phyloP scores from a whole-genome alignment of 257 asterid genomes.

The Leptodermis oblonga region DNA sequence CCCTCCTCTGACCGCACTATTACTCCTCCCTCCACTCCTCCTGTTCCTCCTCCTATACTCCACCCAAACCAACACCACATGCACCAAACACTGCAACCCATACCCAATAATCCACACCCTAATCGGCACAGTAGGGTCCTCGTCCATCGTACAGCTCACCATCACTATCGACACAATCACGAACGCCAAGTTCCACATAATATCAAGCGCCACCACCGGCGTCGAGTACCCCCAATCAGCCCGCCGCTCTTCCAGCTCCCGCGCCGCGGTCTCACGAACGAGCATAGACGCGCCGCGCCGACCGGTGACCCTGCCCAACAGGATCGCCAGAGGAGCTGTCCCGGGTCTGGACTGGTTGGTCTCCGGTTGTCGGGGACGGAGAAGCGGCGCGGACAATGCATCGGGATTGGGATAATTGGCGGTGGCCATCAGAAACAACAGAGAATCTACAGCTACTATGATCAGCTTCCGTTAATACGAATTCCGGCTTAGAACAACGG shows the following conservation, averaged over 20 bases:
- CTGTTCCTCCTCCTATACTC: slow-evolving; percentile 58
- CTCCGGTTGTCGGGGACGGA: slow-evolving; percentile 47
- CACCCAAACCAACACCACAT: slow-evolving; percentile 69
- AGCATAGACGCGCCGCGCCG: slow-evolving; percentile 74
- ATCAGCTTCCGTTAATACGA: not conserved
- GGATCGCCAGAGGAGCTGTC: slow-evolving; percentile 50
- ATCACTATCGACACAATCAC: slow-evolving; percentile 66
- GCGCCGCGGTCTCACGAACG: slow-evolving; percentile 90
- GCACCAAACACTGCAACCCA: slow-evolving; percentile 81
- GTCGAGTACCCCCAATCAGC: slow-evolving; percentile 95
- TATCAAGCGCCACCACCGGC: slow-evolving; percentile 87
- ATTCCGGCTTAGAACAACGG: not conserved
- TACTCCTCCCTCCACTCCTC: slow-evolving; percentile 28
- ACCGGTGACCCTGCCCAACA: slow-evolving; percentile 64
- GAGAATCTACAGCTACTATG: not conserved
- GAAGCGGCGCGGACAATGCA: slow-evolving; percentile 45
- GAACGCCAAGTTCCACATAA: slow-evolving; percentile 82
- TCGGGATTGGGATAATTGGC: slow-evolving; percentile 9
- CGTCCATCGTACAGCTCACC: slow-evolving; percentile 50
- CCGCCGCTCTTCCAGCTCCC: slow-evolving; percentile 94
- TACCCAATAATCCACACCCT: slow-evolving; percentile 93
- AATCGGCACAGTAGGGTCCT: slow-evolving; percentile 67
- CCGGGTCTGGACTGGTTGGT: slow-evolving; percentile 30
- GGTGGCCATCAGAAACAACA: slow-evolving; percentile 16
- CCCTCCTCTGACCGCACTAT: slow-evolving; percentile 26